These are phyloP conservation scores for Bullera alba DNA, from an alignment of 768 basidiomycete species.

Conservation along the genomic window DNA sequence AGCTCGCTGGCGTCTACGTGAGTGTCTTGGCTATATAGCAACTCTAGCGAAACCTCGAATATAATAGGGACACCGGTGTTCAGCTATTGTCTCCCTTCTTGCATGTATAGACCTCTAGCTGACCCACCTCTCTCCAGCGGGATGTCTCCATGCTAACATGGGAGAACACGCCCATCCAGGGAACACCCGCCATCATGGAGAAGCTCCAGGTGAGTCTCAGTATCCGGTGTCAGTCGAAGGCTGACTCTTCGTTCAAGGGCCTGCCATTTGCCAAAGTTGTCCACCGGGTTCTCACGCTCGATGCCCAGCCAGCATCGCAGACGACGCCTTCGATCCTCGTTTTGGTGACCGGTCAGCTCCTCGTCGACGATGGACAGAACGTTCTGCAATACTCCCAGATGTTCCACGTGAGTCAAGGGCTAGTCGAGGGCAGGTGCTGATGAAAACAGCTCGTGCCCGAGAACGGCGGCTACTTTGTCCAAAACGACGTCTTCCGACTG, in stretches of 20 bases:
- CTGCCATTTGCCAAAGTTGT: slow-evolving; percentile 75
- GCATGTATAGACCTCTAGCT: not conserved
- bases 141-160: slow-evolving; percentile 75
- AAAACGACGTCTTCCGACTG: slow-evolving; percentile 82
- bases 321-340: slow-evolving; percentile 60
- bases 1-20: slow-evolving; percentile 69
- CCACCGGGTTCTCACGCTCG: slow-evolving; percentile 74
- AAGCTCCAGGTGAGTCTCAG: slow-evolving; percentile 61
- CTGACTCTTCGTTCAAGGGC: slow-evolving; percentile 47
- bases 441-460: not conserved
- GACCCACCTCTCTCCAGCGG: slow-evolving; percentile 53
- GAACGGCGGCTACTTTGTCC: slow-evolving; percentile 77
- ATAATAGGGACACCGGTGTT: not conserved
- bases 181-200: slow-evolving; percentile 57
- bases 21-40: slow-evolving; percentile 45
- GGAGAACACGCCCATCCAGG: slow-evolving; percentile 59
- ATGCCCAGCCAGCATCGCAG: slow-evolving; percentile 75
- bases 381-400: slow-evolving; percentile 86
- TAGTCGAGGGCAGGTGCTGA: not conserved
- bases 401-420: slow-evolving; percentile 57
- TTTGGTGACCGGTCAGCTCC: slow-evolving; percentile 76
- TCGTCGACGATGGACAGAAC: slow-evolving; percentile 72
- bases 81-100: not conserved
- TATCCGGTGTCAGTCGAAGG: not conserved
- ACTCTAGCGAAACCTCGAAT: too few species aligned